Percentiles rank a stretch among this genome's conserved stretches.
phyloP scores from a whole-genome alignment of 768 basidiomycete species.

The Hygrocybe punicea region DNA sequence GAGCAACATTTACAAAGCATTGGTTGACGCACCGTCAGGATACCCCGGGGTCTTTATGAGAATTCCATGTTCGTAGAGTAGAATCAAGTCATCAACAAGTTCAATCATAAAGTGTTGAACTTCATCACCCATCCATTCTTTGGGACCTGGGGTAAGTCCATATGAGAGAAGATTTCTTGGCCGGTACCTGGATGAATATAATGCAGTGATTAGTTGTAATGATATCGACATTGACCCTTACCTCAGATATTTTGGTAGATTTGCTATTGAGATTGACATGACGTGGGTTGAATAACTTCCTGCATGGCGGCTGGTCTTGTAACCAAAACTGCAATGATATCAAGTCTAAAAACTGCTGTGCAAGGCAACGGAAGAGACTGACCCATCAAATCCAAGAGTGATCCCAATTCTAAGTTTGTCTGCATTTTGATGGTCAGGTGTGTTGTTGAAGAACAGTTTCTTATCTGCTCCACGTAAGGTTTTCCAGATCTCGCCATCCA shows the following conservation, averaged over 20 bases:
- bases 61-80: constrained; percentile 21
- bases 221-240: constrained; percentile 1
- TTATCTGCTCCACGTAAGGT: too few relatives aligned
- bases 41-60: constrained; percentile 12
- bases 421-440: too few relatives aligned
- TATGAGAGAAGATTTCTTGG: constrained; percentile 20
- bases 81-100: constrained; percentile 19
- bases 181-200: constrained; percentile 15
- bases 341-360: too few relatives aligned
- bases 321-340: too few relatives aligned
- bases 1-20: too few relatives aligned
- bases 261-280: constrained; percentile 4
- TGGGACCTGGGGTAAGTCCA: constrained; percentile 25
- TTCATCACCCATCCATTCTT: constrained; percentile 21
- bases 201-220: background rate
- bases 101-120: constrained; percentile 14
- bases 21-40: constrained; percentile 22
- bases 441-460: too few relatives aligned
- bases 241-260: constrained; percentile 21
- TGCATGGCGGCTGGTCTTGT: too few relatives aligned
- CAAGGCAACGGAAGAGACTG: too few relatives aligned
- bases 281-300: too few relatives aligned
- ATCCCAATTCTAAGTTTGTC: too few relatives aligned
- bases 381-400: too few relatives aligned
- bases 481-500: too few relatives aligned